Evolutionary conservation across 176 grass and related monocot species (phyloP).

Genomic region (Carex parvula): DNA sequence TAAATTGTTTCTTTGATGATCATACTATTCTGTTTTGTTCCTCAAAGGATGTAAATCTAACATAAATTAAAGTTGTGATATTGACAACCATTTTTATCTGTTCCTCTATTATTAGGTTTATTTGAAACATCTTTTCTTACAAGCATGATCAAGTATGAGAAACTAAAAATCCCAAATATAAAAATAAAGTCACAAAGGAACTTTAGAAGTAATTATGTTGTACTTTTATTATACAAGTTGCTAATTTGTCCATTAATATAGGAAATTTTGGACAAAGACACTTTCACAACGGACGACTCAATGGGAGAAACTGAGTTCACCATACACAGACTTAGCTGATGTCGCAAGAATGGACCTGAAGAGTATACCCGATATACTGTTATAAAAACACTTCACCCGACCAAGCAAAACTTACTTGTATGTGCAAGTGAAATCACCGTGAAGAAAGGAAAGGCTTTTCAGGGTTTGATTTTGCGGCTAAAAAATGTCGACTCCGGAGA

Average conservation of each 20-base stretch:
- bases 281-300: slow-evolving; percentile 62
- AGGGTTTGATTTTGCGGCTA: slow-evolving; percentile 63
- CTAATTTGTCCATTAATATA: slow-evolving; percentile 25
- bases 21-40: neutral
- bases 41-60: neutral
- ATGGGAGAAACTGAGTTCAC: slow-evolving; percentile 71
- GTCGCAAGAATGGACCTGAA: slow-evolving; percentile 43
- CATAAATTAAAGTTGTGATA: neutral
- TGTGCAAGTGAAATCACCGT: slow-evolving; percentile 50
- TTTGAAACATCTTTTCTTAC: neutral
- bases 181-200: neutral
- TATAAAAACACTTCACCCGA: slow-evolving; percentile 53
- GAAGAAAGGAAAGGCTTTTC: slow-evolving; percentile 58
- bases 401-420: slow-evolving; percentile 40
- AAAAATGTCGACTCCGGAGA: slow-evolving; percentile 56
- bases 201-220: neutral
- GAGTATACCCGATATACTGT: slow-evolving; percentile 33
- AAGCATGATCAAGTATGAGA: neutral
- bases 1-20: neutral
- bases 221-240: neutral
- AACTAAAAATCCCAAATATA: neutral
- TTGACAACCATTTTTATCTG: neutral
- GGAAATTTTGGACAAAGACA: slow-evolving; percentile 82
- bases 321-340: slow-evolving; percentile 62
- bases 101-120: neutral